These are phyloP conservation scores for Tuber borchii DNA, from an alignment of 495 filamentous ascomycete genomes.

Conservation along the genomic window DNA sequence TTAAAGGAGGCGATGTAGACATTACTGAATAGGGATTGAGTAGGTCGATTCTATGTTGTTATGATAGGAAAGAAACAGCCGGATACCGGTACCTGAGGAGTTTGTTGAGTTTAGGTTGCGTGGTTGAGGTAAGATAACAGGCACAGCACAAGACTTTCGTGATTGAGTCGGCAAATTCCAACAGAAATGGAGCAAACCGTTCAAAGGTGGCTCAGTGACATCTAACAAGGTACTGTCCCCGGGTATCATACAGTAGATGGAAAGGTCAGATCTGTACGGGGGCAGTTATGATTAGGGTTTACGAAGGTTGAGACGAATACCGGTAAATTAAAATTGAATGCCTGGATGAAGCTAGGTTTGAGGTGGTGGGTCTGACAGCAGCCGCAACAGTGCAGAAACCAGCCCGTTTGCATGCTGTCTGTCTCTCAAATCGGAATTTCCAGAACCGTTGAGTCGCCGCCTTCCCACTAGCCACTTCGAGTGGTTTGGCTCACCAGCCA, in stretches of 20 bases:
- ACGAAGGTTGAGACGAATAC: not conserved
- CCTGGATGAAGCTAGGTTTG: not conserved
- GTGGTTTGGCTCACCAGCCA: not conserved
- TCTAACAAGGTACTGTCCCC: not conserved
- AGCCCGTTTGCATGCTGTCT: not conserved
- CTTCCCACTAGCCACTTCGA: not conserved
- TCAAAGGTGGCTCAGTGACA: not conserved
- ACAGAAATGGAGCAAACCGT: not conserved
- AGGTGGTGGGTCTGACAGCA: not conserved
- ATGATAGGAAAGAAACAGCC: not conserved
- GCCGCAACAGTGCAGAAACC: not conserved
- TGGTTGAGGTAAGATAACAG: not conserved
- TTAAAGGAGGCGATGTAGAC: conserved; percentile 25
- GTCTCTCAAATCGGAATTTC: not conserved
- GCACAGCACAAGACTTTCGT: not conserved
- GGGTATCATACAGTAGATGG: not conserved
- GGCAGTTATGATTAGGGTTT: not conserved
- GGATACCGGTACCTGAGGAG: not conserved
- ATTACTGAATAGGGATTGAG: conserved; percentile 10
- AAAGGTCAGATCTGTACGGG: not conserved
- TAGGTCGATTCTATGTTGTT: not conserved
- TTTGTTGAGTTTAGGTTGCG: not conserved
- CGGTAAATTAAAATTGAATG: not conserved
- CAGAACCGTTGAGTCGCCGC: not conserved
- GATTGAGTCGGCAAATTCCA: not conserved